A percentile compares a stretch with the other conserved stretches of the same genome.
Conservation (phyloP, 495 filamentous ascomycete species). For the Diplogelasinospora grovesii region DNA sequence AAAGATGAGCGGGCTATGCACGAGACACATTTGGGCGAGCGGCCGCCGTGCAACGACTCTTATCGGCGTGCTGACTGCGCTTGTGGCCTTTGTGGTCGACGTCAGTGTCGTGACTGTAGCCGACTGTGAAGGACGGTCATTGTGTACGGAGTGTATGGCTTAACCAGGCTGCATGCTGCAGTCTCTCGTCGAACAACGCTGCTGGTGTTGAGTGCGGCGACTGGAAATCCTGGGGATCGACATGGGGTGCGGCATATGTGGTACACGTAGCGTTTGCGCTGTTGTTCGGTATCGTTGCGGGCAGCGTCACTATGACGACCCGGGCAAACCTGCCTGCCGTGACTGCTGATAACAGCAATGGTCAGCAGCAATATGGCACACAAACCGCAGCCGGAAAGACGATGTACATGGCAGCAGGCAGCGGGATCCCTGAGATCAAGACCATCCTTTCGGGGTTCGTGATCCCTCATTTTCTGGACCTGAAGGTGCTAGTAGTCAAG, state of each 20-base stretch:
- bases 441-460: constrained; percentile 54
- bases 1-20: constrained; percentile 39
- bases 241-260: constrained; percentile 33
- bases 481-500: constrained; percentile 49
- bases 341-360: constrained; percentile 9
- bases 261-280: constrained; percentile 47
- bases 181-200: not conserved
- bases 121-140: constrained; percentile 50
- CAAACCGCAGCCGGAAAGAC: constrained; percentile 31
- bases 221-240: constrained; percentile 39
- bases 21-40: constrained; percentile 39
- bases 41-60: constrained; percentile 53
- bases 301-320: constrained; percentile 46
- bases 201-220: constrained; percentile 24
- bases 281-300: constrained; percentile 44
- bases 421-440: constrained; percentile 54
- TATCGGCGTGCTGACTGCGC: constrained; percentile 48
- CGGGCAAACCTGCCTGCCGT: constrained; percentile 41
- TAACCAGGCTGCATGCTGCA: constrained; percentile 41
- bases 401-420: constrained; percentile 52
- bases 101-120: constrained; percentile 44
- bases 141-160: constrained; percentile 38
- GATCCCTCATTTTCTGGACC: constrained; percentile 47
- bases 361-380: constrained; percentile 5
- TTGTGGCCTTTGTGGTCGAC: constrained; percentile 48